Evolutionary conservation across 306 rosid genomes (phyloP).

Genomic region (Phaseolus lunatus): DNA sequence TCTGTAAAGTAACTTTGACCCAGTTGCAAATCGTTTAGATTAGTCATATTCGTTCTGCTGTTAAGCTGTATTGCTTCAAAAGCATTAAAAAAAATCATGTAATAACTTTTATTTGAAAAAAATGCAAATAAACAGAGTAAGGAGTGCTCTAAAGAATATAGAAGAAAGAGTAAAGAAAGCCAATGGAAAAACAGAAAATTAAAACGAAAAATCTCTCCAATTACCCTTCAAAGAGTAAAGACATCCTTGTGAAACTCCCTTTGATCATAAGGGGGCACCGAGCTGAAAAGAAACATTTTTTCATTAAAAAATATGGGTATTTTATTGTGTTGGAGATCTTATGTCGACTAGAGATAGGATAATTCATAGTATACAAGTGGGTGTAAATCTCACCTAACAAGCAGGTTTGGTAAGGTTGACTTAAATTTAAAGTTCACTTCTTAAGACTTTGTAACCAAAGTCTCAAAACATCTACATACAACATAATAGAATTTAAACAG

Average conservation of each 20-base stretch:
- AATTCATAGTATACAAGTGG: no score
- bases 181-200: not conserved
- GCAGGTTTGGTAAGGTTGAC: no score
- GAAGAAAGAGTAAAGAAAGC: not conserved
- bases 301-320: not conserved
- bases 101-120: no score
- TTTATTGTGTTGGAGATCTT: no score
- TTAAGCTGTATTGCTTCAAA: not conserved
- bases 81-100: no score
- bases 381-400: no score
- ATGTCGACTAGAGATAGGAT: no score
- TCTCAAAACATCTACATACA: not conserved
- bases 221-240: not conserved
- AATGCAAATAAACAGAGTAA: no score
- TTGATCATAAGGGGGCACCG: not conserved
- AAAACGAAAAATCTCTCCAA: not conserved
- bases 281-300: not conserved
- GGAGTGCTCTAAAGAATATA: not conserved
- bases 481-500: not conserved
- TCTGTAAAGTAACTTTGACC: not conserved
- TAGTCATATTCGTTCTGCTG: not conserved
- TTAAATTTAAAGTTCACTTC: no score
- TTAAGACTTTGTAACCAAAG: not conserved
- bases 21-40: not conserved
- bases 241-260: not conserved